Evolutionary conservation across 352 stramenopile species (phyloP), one percentile per base, ranked within the genome.

Genomic region (Phytopythium kandeliae): DNA sequence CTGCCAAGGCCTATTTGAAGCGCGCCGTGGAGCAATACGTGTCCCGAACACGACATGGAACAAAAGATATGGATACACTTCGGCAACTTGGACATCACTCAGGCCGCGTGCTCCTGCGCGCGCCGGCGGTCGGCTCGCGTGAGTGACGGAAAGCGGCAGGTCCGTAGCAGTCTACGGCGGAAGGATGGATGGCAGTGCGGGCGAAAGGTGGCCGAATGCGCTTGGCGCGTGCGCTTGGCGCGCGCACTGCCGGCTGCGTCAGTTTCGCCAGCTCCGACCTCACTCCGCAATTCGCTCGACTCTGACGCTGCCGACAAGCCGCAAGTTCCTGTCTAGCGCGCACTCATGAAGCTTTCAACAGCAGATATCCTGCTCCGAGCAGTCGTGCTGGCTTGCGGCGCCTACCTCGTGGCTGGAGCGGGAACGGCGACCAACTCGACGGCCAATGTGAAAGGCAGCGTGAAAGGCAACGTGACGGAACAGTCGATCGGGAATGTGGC

Each of bases 61-160:
- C 24, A 15, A 36, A 34, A 34, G 21, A 53, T 34, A 53, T 53
- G 34, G 47, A 19, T 53, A 53, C 47, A 46, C 15, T 46, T 46
- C 22, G 40, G 24, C 40, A 49, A 49, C 26, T 12, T 6, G 0
- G 34, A 15, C 24, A 36, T 48, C 26, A 48, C 10, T 34, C 28
- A 10, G 28, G 5, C 28, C 5, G 28, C 5, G 10, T 10, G 28
- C 28, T 33, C 10, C 28, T 10, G 10, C 28, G 28, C 5, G 28
- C 31, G 31, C 6, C 6, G 10, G 11, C 31, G 7, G 28, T 10
- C 28, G 28, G 10, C 7, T 15, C 22, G 21, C 11, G 40, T 33
- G 40, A 46, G 6, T 33, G 40, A 46, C 40, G 40, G 40, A 46
- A 24, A 46, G 31, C 38, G 3, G 13, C 5, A 15, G 12, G 40